Percentiles rank a stretch among this genome's conserved stretches.
Conservation (phyloP, 345 rosid species). For the Syzygium grande region DNA sequence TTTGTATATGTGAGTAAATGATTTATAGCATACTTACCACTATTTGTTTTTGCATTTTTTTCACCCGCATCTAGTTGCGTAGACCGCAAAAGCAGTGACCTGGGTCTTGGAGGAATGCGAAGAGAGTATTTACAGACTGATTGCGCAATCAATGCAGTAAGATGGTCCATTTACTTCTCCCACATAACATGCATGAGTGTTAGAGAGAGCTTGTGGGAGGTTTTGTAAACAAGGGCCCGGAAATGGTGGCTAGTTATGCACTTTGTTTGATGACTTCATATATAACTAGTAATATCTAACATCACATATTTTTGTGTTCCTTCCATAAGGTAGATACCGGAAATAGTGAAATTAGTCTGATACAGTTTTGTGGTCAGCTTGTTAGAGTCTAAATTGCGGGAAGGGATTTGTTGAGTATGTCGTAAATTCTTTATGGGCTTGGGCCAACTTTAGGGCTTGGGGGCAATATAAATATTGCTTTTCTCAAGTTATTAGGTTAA, state of each 20-base stretch:
- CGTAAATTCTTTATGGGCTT: too few relatives aligned
- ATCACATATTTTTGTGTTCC: not conserved
- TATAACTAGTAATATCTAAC: not conserved
- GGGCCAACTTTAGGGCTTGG: too few relatives aligned
- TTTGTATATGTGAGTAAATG: not conserved
- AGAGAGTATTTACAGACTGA: conserved; percentile 89
- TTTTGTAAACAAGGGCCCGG: not conserved
- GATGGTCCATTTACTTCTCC: conserved; percentile 6
- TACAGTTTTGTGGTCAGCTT: not conserved
- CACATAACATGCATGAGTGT: not conserved
- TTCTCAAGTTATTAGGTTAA: too few relatives aligned
- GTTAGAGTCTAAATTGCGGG: not conserved
- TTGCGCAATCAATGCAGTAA: conserved; percentile 81
- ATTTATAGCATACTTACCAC: not conserved
- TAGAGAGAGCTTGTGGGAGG: not conserved
- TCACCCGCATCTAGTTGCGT: conserved; percentile 46
- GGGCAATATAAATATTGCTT: too few relatives aligned
- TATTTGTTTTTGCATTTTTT: not conserved
- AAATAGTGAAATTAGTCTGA: not conserved
- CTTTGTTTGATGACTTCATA: not conserved
- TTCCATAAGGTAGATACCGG: not conserved
- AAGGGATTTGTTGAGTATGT: not conserved
- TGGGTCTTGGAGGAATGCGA: conserved; percentile 77
- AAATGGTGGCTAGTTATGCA: not conserved
- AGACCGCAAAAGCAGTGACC: conserved; percentile 94